phyloP scores from a whole-genome alignment of 2,329 filamentous ascomycete genomes.

The Beauveria medogensis region DNA sequence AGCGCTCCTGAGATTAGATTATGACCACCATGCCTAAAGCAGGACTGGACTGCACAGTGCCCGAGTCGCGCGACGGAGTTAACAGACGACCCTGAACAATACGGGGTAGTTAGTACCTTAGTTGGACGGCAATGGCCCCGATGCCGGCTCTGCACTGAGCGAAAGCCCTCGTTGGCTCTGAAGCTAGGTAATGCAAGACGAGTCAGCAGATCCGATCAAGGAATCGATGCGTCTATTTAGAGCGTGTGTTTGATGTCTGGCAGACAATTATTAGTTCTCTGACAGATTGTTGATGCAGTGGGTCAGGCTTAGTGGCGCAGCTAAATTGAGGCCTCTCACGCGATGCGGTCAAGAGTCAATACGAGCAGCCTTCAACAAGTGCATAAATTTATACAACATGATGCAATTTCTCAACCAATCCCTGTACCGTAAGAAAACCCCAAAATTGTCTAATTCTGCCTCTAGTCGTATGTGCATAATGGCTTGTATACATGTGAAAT shows the following conservation, averaged over 20 bases:
- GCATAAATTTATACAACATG: too few relatives aligned
- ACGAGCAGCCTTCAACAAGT: neutral
- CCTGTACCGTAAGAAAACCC: too few relatives aligned
- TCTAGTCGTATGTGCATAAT: neutral
- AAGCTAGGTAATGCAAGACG: neutral
- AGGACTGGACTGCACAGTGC: neutral
- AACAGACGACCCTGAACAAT: too few relatives aligned
- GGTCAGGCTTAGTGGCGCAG: conserved; percentile 2
- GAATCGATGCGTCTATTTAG: neutral
- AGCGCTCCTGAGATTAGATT: neutral
- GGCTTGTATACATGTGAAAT: neutral
- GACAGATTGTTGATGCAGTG: conserved; percentile 1
- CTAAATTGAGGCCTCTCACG: neutral
- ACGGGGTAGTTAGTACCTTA: too few relatives aligned
- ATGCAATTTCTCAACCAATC: too few relatives aligned
- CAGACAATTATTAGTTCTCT: neutral
- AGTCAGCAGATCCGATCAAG: neutral
- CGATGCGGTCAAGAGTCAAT: neutral
- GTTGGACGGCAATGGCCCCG: neutral
- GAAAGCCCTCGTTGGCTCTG: neutral
- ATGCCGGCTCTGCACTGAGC: neutral
- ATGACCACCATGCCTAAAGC: neutral
- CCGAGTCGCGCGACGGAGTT: too few relatives aligned
- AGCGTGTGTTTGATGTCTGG: neutral
- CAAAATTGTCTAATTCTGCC: too few relatives aligned